These are phyloP conservation scores for Iris macrosiphon DNA, from an alignment of 106 monocot genomes.

Conservation along the genomic window DNA sequence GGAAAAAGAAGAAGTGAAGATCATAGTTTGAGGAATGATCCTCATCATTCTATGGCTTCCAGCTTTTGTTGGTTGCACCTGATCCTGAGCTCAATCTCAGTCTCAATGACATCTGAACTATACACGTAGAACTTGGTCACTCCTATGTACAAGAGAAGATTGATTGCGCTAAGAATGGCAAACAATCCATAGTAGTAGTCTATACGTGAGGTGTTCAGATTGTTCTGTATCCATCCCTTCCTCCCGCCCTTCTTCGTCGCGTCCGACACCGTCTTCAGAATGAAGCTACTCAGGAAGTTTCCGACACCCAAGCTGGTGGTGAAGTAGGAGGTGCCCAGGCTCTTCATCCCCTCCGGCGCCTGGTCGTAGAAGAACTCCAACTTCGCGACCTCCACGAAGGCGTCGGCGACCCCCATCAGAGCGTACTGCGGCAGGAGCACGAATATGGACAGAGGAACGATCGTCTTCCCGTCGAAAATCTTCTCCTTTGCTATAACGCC, in stretches of 20 bases:
- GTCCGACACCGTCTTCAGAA: slow-evolving; percentile 37
- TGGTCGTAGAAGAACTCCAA: slow-evolving; percentile 56
- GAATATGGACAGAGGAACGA: slow-evolving; percentile 21
- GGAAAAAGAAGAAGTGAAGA: too few relatives aligned
- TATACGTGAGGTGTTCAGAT: slow-evolving; percentile 60
- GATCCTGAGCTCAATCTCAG: slow-evolving; percentile 5
- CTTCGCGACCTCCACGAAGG: slow-evolving; percentile 19
- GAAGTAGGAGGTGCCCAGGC: slow-evolving; percentile 44
- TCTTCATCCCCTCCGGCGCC: slow-evolving; percentile 50
- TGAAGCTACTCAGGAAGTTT: slow-evolving; percentile 60
- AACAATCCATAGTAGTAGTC: slow-evolving; percentile 73
- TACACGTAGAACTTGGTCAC: slow-evolving; percentile 27
- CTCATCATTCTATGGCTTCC: too few relatives aligned
- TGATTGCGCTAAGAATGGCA: slow-evolving; percentile 33
- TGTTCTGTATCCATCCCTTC: slow-evolving; percentile 54
- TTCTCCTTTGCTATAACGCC: neutral
- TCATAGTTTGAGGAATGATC: too few relatives aligned
- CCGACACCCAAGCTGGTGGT: slow-evolving; percentile 54
- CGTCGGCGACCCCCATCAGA: slow-evolving; percentile 21
- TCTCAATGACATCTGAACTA: slow-evolving; percentile 12
- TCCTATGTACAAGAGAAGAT: slow-evolving; percentile 38
- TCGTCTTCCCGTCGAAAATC: neutral
- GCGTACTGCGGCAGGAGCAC: slow-evolving; percentile 12
- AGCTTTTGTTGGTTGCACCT: neutral
- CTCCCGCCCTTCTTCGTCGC: slow-evolving; percentile 26